phyloP scores from a whole-genome alignment of 371 early-diverging fungal genomes.

The Batkoa obscura region DNA sequence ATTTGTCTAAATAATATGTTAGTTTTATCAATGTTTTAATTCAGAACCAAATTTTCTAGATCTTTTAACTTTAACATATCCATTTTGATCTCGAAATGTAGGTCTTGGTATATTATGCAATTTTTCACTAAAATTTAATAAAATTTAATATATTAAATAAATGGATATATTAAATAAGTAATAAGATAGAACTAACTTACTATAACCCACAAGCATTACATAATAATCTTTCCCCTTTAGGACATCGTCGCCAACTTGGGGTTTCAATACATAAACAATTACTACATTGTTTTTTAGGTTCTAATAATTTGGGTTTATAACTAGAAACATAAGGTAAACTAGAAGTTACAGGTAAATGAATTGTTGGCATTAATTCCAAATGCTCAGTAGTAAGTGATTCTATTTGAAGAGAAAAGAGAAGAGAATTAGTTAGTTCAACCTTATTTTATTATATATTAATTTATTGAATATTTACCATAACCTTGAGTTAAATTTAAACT shows the following conservation, averaged over 20 bases:
- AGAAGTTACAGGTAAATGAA: too few relatives aligned
- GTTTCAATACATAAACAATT: constrained; percentile 9
- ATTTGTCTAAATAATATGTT: too few relatives aligned
- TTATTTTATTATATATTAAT: too few relatives aligned
- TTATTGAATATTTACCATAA: too few relatives aligned
- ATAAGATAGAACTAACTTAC: background rate
- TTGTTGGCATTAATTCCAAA: too few relatives aligned
- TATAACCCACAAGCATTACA: constrained; percentile 11
- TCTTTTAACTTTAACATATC: background rate
- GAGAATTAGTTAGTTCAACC: too few relatives aligned
- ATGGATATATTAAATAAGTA: background rate
- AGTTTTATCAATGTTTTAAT: too few relatives aligned
- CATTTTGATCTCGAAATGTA: background rate
- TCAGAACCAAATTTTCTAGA: background rate
- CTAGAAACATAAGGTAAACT: too few relatives aligned
- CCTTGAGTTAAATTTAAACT: too few relatives aligned
- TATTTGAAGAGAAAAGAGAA: too few relatives aligned
- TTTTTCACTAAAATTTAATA: background rate
- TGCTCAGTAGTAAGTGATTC: too few relatives aligned
- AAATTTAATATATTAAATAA: background rate
- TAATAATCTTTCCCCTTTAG: constrained; percentile 6
- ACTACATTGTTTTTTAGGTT: constrained; percentile 4
- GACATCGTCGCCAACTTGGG: constrained; percentile 10
- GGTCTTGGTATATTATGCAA: background rate
- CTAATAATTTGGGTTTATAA: too few relatives aligned